phyloP scores from a whole-genome alignment of 208 protist species.

The Trichomonas gallinae region DNA sequence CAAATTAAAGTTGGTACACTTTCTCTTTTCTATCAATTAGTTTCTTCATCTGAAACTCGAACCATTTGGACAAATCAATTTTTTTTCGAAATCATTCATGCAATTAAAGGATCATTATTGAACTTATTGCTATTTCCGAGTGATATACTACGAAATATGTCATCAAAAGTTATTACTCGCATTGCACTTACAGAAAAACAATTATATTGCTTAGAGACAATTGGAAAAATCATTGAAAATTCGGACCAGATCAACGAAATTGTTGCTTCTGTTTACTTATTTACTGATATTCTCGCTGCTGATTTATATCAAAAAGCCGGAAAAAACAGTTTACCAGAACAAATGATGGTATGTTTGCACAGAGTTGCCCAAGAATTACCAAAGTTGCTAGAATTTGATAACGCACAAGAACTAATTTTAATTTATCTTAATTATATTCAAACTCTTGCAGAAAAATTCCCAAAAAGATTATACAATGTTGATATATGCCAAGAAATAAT shows the following conservation, averaged over 20 bases:
- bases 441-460: no score
- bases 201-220: not conserved
- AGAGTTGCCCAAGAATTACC: no score
- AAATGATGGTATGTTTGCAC: no score
- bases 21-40: not conserved
- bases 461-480: no score
- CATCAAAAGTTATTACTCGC: not conserved
- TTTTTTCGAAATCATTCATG: not conserved
- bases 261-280: not conserved
- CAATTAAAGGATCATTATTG: not conserved
- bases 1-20: not conserved
- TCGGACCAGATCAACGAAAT: not conserved
- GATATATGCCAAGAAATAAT: not conserved
- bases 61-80: not conserved
- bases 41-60: not conserved
- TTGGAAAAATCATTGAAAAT: not conserved
- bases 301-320: no score
- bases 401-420: no score
- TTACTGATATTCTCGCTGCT: not conserved
- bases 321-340: no score
- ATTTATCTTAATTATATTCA: no score
- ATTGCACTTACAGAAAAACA: not conserved
- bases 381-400: no score
- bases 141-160: not conserved
- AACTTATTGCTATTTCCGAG: not conserved